phyloP scores from a whole-genome alignment of 805 yeast species.

The Danielia oregonensis region DNA sequence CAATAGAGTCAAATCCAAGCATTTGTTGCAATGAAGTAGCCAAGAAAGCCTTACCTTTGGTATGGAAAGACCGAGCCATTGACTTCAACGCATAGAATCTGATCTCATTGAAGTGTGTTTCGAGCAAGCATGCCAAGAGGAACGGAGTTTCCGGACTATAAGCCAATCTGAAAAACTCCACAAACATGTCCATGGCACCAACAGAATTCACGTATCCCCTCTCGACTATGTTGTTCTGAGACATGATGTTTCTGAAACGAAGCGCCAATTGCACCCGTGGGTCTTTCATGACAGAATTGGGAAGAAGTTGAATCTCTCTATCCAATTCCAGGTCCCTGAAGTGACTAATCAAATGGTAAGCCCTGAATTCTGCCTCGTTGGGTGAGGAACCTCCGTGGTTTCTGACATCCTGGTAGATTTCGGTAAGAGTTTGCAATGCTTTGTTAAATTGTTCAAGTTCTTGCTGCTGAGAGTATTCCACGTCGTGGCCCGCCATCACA shows the following conservation, averaged over 20 bases:
- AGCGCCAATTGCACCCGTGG: conserved; percentile 66
- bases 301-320: conserved; percentile 66
- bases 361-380: conserved; percentile 90
- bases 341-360: conserved; percentile 78
- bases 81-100: conserved; percentile 70
- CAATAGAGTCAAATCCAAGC: conserved; percentile 65
- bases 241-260: conserved; percentile 59
- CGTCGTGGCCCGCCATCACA: conserved; percentile 68
- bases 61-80: conserved; percentile 63
- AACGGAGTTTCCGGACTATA: conserved; percentile 53
- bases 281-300: conserved; percentile 51
- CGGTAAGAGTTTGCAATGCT: conserved; percentile 81
- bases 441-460: conserved; percentile 93
- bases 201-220: conserved; percentile 47
- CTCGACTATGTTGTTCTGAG: conserved; percentile 57
- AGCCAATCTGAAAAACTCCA: conserved; percentile 56
- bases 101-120: conserved; percentile 75
- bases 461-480: conserved; percentile 88
- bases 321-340: conserved; percentile 83
- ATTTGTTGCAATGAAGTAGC: conserved; percentile 42
- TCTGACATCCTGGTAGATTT: conserved; percentile 79
- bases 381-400: conserved; percentile 65
- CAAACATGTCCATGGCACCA: conserved; percentile 59
- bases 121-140: conserved; percentile 68
- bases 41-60: conserved; percentile 64